Evolutionary conservation across 2,329 filamentous ascomycete genomes (phyloP).

Genomic region (Neonectria neomacrospora): DNA sequence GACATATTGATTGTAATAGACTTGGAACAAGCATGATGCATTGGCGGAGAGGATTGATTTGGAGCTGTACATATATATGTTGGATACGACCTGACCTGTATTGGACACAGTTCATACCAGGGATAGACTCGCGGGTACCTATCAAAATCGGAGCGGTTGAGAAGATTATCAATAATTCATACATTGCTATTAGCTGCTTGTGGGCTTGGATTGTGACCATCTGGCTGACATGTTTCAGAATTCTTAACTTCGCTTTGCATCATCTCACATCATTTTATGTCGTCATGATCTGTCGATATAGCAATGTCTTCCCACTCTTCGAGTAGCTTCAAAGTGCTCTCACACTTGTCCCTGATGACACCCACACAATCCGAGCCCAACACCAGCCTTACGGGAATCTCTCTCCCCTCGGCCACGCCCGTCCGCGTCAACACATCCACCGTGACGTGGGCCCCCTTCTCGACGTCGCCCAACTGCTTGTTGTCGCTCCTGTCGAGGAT

Average conservation of each 20-base stretch:
- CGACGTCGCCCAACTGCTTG: conserved; percentile 58
- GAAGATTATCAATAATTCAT: background rate
- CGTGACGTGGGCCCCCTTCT: conserved; percentile 61
- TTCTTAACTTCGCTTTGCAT: background rate
- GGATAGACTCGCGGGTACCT: background rate
- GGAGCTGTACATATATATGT: conserved; percentile 19
- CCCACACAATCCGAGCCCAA: conserved; percentile 62
- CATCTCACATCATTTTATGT: background rate
- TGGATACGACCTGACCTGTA: conserved; percentile 32
- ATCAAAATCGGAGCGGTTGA: background rate
- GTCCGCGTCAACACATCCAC: conserved; percentile 66
- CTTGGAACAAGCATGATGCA: conserved; percentile 37
- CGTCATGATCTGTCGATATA: conserved; percentile 38
- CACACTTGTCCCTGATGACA: conserved; percentile 56
- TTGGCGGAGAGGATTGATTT: conserved; percentile 19
- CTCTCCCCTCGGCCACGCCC: conserved; percentile 58
- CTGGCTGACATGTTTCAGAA: background rate
- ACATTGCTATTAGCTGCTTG: background rate
- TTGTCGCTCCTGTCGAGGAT: conserved; percentile 21
- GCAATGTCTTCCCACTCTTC: conserved; percentile 58
- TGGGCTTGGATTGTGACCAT: background rate
- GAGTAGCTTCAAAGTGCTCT: conserved; percentile 55
- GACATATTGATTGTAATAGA: conserved; percentile 44
- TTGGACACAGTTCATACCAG: background rate
- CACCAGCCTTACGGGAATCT: conserved; percentile 62